Conservation (phyloP, 2,329 filamentous ascomycete species). For the Alternaria novae-zelandiae region DNA sequence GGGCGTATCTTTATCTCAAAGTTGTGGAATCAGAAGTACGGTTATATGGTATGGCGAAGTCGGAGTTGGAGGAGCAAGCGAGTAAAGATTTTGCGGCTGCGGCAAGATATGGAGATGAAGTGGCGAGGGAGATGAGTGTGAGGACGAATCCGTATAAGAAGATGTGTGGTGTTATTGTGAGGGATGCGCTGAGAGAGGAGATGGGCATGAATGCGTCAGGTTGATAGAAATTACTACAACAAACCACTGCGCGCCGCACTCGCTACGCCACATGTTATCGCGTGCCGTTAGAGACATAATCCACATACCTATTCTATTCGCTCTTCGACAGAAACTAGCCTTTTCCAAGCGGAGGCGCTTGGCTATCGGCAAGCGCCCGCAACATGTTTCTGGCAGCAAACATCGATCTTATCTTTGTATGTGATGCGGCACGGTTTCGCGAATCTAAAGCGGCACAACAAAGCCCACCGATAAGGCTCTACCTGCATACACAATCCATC, state of each 20-base stretch:
- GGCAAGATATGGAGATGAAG: conserved; percentile 62
- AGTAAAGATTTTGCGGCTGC: conserved; percentile 62
- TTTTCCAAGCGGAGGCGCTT: background rate
- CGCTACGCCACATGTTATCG: background rate
- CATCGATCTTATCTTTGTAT: background rate
- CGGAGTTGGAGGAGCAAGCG: conserved; percentile 61
- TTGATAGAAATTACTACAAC: too few relatives aligned
- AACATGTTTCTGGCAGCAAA: background rate
- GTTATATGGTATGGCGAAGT: conserved; percentile 41
- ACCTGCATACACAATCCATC: too few relatives aligned
- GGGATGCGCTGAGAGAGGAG: conserved; percentile 65
- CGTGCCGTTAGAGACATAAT: too few relatives aligned
- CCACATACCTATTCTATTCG: background rate
- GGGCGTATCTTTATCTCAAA: conserved; percentile 57
- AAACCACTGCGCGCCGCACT: too few relatives aligned
- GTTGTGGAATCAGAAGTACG: conserved; percentile 47
- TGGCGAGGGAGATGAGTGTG: conserved; percentile 64
- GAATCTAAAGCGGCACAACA: background rate
- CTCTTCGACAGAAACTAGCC: background rate
- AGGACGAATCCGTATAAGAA: conserved; percentile 68
- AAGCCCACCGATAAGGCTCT: background rate
- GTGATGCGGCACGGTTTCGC: background rate
- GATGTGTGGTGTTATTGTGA: conserved; percentile 67
- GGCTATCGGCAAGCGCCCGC: background rate
- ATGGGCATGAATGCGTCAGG: conserved; percentile 3